Evolutionary conservation across 1,284 basidiomycete species (phyloP).

Genomic region (Microbotryomycetes sp.): DNA sequence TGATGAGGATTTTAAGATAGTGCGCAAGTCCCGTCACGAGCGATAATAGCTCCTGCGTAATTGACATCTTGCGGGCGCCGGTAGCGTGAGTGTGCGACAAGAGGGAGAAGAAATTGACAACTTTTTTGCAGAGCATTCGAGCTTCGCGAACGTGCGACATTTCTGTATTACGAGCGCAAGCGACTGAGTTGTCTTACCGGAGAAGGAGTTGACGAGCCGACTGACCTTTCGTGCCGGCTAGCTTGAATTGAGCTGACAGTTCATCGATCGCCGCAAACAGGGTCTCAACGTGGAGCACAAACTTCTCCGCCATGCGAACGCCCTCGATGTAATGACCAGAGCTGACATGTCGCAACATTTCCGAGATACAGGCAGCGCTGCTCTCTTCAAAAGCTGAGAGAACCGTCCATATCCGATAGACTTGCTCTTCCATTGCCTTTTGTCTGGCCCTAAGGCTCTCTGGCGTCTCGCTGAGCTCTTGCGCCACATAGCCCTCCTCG

Average conservation of each 20-base stretch:
- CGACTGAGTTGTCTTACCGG: neutral
- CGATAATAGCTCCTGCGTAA: conserved; percentile 95
- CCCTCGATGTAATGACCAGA: conserved; percentile 93
- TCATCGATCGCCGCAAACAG: conserved; percentile 97
- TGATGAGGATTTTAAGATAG: conserved; percentile 98
- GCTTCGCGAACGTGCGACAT: conserved; percentile 98
- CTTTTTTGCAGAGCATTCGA: conserved; percentile 96
- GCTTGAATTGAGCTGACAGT: conserved; percentile 81
- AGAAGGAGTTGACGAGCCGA: conserved; percentile 22
- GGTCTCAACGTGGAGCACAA: conserved; percentile 96
- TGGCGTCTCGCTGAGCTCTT: conserved; percentile 73
- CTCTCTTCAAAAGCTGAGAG: conserved; percentile 97
- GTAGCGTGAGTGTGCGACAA: conserved; percentile 94
- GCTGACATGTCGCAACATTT: conserved; percentile 96
- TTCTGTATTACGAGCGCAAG: conserved; percentile 48
- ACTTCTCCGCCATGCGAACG: conserved; percentile 95
- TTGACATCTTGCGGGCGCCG: conserved; percentile 78
- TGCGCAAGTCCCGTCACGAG: conserved; percentile 96
- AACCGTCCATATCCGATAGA: conserved; percentile 98
- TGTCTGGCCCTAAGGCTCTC: conserved; percentile 84
- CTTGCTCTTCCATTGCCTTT: conserved; percentile 90
- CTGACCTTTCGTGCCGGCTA: conserved; percentile 72
- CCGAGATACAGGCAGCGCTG: conserved; percentile 97
- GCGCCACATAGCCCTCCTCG: conserved; percentile 29
- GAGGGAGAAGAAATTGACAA: conserved; percentile 95